Base-by-base conservation (phyloP, 2,329 filamentous ascomycete species). In the Aureobasidium sp. region DNA sequence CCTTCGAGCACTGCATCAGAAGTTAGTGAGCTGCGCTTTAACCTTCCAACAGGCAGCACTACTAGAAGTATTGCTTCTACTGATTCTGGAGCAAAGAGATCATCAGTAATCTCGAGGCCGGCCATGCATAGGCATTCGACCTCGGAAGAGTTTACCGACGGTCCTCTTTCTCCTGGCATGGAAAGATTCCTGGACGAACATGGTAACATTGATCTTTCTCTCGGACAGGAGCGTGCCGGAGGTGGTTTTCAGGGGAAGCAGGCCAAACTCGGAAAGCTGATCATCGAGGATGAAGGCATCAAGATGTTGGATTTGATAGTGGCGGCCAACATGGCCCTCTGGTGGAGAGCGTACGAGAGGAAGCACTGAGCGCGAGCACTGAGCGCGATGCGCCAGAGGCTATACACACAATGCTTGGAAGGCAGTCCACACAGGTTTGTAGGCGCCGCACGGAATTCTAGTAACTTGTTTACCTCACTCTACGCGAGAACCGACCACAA, bases 291-390 rank as follows among this genome's bases (percentile, higher is more conserved):
- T 62, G 92, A 96, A 69, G 94, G 94, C 0, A 77, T 96, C 66
- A 96, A 88, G 78, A 97, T 99, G 93, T 75, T 97, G 69, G 94
- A 99, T 78, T 74, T 99, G 63, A 80, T 96, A 0, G 90, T 99
- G 22, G 90, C 93, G 4, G 89, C 91, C 12, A 97, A 96, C 71
- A 84, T 99, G 76, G 91, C 89, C 1, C 78, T 97, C 17, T 99
- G 92, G 90, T 97, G 93, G 92, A 86, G 87, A 68, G 86, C 89
- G 4, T 97, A 91, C 83, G 88, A 90, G 59, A 68, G 65, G 60
- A 63, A 62, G 11, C 66, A 63, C 66, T 60, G 42, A 58, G 42
- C 31, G 22, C 37, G 47, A 49, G 44, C 44, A 48, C 44, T 48
- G 44, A 48, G 45, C 49, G 49, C 34, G 49, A 39, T 53, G 37